These are phyloP conservation scores for Microdochium bolleyi DNA, from an alignment of 2,329 filamentous ascomycete genomes.

Conservation along the genomic window DNA sequence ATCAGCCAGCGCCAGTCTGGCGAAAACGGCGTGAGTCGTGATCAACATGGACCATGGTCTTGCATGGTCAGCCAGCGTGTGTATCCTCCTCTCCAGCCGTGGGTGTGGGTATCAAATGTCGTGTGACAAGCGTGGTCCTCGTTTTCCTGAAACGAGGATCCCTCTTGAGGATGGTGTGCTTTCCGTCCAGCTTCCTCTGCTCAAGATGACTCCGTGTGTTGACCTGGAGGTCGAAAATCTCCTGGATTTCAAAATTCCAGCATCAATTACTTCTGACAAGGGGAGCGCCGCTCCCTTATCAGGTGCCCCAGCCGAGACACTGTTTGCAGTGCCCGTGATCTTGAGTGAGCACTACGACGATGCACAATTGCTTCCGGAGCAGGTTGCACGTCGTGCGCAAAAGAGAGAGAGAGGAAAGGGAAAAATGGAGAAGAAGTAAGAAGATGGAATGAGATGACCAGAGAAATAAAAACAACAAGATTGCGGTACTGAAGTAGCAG, in stretches of 20 bases:
- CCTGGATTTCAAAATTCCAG: background rate
- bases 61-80: too few species aligned
- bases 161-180: too few species aligned
- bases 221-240: background rate
- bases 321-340: background rate
- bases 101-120: too few species aligned
- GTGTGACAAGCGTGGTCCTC: too few species aligned
- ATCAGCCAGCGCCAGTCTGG: too few species aligned
- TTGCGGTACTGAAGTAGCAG: slow-evolving; percentile 4
- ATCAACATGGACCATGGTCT: too few species aligned
- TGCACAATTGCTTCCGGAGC: background rate
- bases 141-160: too few species aligned
- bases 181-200: background rate
- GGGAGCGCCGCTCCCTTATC: background rate
- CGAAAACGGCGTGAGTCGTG: too few species aligned
- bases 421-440: background rate
- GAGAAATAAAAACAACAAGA: background rate
- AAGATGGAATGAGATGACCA: background rate
- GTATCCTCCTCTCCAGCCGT: too few species aligned
- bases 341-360: background rate
- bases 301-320: background rate
- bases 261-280: background rate
- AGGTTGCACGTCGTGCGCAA: background rate
- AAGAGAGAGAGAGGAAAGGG: background rate
- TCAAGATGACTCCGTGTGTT: background rate